Conservation (phyloP, 345 rosid genomes). For the Camelina neglecta region DNA sequence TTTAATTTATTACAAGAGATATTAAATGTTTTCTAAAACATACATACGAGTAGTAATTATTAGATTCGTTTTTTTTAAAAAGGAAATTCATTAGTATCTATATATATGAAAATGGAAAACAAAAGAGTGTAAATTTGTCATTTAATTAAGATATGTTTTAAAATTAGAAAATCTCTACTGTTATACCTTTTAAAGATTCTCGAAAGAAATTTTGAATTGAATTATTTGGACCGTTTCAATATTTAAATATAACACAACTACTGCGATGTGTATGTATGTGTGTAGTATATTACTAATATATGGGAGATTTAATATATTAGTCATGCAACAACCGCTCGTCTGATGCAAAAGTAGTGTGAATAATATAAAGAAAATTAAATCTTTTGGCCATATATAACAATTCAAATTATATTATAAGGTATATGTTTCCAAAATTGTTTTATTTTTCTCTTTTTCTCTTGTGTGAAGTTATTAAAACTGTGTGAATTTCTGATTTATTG, state of each 20-base stretch:
- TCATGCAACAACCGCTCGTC: slow-evolving; percentile 40
- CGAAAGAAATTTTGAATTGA: neutral
- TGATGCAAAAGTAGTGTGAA: slow-evolving; percentile 17
- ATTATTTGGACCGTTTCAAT: slow-evolving; percentile 37
- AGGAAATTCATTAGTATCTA: neutral
- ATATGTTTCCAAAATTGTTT: slow-evolving; percentile 1
- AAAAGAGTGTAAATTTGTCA: slow-evolving; percentile 6
- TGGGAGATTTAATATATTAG: slow-evolving; percentile 30
- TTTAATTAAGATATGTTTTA: neutral
- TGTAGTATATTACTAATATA: neutral
- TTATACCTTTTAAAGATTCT: slow-evolving; percentile 2
- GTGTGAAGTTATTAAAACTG: neutral
- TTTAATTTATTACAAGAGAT: neutral
- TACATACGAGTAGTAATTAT: neutral
- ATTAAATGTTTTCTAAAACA: neutral
- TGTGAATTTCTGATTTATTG: slow-evolving; percentile 22
- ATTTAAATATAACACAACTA: slow-evolving; percentile 7
- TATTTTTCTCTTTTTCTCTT: neutral
- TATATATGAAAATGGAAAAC: neutral
- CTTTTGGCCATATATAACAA: neutral
- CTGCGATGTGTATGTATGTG: slow-evolving; percentile 19
- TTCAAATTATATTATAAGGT: neutral
- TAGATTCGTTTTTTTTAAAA: neutral
- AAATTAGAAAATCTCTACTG: neutral
- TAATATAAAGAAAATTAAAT: neutral